Evolutionary conservation across 1,139 yeast species (phyloP).

Genomic region (Citeromyces hawaiiensis): DNA sequence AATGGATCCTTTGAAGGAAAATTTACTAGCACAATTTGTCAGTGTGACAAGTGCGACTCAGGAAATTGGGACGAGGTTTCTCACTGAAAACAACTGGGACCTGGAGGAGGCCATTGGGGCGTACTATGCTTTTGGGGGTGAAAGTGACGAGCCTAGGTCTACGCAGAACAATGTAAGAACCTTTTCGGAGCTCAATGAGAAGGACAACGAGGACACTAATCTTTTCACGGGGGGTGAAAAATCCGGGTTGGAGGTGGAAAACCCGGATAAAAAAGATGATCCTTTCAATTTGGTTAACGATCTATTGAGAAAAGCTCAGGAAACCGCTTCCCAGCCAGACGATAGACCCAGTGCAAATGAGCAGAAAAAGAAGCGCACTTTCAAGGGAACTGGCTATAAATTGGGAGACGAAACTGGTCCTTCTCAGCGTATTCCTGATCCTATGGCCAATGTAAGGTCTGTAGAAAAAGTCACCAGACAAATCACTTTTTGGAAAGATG

Average conservation of each 20-base stretch:
- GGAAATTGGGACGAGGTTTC: constrained; percentile 27
- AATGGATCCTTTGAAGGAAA: neutral
- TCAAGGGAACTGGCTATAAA: constrained; percentile 69
- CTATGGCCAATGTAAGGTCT: constrained; percentile 17
- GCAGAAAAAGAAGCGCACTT: constrained; percentile 27
- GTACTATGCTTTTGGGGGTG: constrained; percentile 7
- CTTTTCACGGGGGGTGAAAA: constrained; percentile 95
- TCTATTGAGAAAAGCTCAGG: constrained; percentile 44
- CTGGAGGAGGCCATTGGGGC: constrained; percentile 14
- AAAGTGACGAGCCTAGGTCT: constrained; percentile 25
- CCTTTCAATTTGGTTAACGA: constrained; percentile 36
- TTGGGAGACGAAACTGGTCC: constrained; percentile 55
- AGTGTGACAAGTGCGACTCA: constrained; percentile 29
- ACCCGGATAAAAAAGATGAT: constrained; percentile 52
- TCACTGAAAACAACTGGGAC: constrained; percentile 25
- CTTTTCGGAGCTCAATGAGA: constrained; percentile 38
- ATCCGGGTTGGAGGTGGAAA: constrained; percentile 86
- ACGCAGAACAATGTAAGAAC: constrained; percentile 22
- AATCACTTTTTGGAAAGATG: constrained; percentile 92
- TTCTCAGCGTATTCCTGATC: constrained; percentile 19
- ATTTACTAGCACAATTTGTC: constrained; percentile 27
- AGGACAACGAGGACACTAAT: constrained; percentile 55
- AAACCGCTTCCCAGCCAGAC: constrained; percentile 25
- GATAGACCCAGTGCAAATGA: constrained; percentile 18
- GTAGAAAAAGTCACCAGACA: constrained; percentile 51